phyloP scores from a whole-genome alignment of 441 rosid species.

The Populus tomentosa region DNA sequence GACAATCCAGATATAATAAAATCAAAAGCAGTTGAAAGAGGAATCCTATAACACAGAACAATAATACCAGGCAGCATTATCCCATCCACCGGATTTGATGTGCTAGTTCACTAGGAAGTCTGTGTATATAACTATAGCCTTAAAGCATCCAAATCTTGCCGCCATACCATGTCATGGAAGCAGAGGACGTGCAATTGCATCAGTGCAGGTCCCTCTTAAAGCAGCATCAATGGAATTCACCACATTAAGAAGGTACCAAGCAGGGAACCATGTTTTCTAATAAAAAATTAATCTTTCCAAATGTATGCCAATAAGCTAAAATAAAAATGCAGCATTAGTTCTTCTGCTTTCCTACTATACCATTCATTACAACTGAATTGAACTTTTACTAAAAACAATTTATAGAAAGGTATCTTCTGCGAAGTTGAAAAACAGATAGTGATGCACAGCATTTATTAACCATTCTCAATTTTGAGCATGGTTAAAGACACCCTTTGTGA shows the following conservation, averaged over 20 bases:
- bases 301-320: background rate
- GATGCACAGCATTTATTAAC: background rate
- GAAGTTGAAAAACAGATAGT: too few species aligned
- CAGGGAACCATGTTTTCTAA: background rate
- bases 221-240: background rate
- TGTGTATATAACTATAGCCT: background rate
- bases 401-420: background rate
- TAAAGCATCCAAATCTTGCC: background rate
- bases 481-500: background rate
- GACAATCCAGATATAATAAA: background rate
- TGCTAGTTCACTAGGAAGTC: background rate
- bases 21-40: background rate
- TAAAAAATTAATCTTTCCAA: background rate
- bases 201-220: background rate
- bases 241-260: background rate
- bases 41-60: background rate
- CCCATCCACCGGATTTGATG: background rate
- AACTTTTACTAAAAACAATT: background rate
- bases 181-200: background rate
- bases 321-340: background rate
- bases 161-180: background rate
- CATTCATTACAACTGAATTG: background rate
- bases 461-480: background rate
- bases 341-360: background rate
- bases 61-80: background rate